A percentile compares a stretch with the other conserved stretches of the same genome.
Conservation (phyloP, 1,284 basidiomycete genomes). For the Cystobasidium sp. region DNA sequence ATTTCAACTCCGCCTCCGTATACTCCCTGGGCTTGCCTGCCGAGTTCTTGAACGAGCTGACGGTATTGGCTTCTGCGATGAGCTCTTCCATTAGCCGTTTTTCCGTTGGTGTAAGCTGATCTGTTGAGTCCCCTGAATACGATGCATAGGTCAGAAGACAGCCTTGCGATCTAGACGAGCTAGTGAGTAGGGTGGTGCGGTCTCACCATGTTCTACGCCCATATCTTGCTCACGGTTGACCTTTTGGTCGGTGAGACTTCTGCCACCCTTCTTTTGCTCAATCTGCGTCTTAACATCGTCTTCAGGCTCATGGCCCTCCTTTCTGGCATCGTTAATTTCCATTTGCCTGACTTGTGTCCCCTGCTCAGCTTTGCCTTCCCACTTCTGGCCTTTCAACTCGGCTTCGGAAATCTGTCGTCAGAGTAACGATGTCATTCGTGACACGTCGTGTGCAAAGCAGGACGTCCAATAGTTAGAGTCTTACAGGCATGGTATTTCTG, state of each 20-base stretch:
- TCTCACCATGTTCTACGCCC: constrained; percentile 29
- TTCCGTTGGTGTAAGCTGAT: constrained; percentile 38
- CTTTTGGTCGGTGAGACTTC: constrained; percentile 11
- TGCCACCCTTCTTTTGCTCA: constrained; percentile 14
- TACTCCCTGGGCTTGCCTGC: constrained; percentile 29
- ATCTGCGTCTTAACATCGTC: not conserved
- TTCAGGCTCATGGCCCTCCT: constrained; percentile 4
- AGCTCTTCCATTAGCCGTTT: constrained; percentile 38
- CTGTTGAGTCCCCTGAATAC: constrained; percentile 7
- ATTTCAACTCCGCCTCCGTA: not conserved
- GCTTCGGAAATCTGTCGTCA: not conserved
- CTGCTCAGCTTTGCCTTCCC: constrained; percentile 50
- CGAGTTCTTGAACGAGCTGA: constrained; percentile 43
- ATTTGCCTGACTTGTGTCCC: constrained; percentile 50
- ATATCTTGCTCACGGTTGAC: constrained; percentile 14
- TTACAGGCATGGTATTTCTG: constrained; percentile 11
- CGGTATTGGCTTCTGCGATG: constrained; percentile 35
- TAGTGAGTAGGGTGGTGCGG: too few relatives aligned
- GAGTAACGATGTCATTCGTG: constrained; percentile 10
- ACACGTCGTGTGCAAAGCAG: constrained; percentile 23
- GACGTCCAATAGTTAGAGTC: too few relatives aligned
- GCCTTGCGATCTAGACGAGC: too few relatives aligned
- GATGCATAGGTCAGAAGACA: too few relatives aligned
- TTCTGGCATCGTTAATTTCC: constrained; percentile 38
- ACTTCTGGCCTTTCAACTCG: constrained; percentile 49